Evolutionary conservation across 2,329 filamentous ascomycete species (phyloP).

Genomic region (Claviceps maximensis): DNA sequence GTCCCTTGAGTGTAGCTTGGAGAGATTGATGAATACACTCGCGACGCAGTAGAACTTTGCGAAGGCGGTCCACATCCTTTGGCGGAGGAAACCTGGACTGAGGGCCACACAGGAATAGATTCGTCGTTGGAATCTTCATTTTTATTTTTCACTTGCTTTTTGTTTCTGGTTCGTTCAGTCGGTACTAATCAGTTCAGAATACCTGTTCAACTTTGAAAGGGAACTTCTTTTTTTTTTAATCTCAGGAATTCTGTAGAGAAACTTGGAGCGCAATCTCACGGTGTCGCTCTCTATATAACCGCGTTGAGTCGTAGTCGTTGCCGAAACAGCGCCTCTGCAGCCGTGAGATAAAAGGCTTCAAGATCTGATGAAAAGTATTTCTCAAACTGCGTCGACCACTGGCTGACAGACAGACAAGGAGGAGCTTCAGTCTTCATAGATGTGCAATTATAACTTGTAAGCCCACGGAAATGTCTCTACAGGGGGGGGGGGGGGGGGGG

Average conservation of each 20-base stretch:
- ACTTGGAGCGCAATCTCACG: neutral
- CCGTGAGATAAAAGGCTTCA: neutral
- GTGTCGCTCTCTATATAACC: neutral
- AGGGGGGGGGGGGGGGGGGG: too few species aligned
- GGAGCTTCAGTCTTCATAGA: neutral
- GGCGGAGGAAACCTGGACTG: neutral
- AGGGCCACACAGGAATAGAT: neutral
- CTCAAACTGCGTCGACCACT: neutral
- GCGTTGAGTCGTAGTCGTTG: neutral
- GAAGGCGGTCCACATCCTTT: neutral
- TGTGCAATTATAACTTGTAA: neutral
- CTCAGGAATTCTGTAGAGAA: neutral
- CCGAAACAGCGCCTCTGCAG: too few species aligned
- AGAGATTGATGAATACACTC: neutral
- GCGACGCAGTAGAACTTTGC: neutral
- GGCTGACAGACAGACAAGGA: too few species aligned
- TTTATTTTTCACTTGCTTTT: neutral
- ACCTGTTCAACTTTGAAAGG: neutral
- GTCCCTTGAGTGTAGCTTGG: neutral
- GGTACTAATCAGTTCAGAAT: neutral
- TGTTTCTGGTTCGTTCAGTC: neutral
- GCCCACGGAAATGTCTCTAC: neutral
- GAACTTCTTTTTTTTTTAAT: too few species aligned
- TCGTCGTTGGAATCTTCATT: neutral
- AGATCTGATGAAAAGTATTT: neutral